A percentile compares a stretch with the other conserved stretches of the same genome.
Conservation (phyloP, 805 yeast genomes). For the Saccharomycopsis guyanensis region DNA sequence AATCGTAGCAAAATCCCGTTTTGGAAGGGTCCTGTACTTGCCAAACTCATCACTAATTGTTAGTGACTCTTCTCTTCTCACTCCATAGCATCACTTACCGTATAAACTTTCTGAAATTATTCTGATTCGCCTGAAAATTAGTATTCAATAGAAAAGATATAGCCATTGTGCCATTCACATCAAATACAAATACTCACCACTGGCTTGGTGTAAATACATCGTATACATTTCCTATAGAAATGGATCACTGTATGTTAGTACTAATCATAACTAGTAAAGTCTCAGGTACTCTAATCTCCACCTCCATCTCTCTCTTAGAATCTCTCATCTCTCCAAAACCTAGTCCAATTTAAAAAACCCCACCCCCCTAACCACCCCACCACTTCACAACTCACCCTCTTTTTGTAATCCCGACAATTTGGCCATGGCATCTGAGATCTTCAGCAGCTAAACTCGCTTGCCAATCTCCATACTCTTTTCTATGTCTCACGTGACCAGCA, state of each 20-base stretch:
- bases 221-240: slow-evolving; percentile 20
- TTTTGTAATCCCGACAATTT: slow-evolving; percentile 20
- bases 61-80: no score
- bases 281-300: no score
- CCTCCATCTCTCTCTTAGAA: no score
- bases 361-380: neutral
- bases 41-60: slow-evolving; percentile 19
- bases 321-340: no score
- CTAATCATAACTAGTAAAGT: no score
- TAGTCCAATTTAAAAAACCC: no score
- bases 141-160: slow-evolving; percentile 1
- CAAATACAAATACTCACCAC: slow-evolving; percentile 4
- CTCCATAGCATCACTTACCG: slow-evolving; percentile 12
- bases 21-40: slow-evolving; percentile 12
- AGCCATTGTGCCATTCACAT: neutral
- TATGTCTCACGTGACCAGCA: neutral
- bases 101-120: slow-evolving; percentile 15
- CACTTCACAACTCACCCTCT: slow-evolving; percentile 22
- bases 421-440: no score
- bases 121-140: slow-evolving; percentile 14
- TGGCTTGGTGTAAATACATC: slow-evolving; percentile 19
- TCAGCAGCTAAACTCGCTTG: no score
- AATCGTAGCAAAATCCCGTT: slow-evolving; percentile 19
- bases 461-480: no score
- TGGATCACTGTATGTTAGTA: slow-evolving; percentile 13